Evolutionary conservation across 768 basidiomycete species (phyloP).

Genomic region (Auriscalpium vulgare): DNA sequence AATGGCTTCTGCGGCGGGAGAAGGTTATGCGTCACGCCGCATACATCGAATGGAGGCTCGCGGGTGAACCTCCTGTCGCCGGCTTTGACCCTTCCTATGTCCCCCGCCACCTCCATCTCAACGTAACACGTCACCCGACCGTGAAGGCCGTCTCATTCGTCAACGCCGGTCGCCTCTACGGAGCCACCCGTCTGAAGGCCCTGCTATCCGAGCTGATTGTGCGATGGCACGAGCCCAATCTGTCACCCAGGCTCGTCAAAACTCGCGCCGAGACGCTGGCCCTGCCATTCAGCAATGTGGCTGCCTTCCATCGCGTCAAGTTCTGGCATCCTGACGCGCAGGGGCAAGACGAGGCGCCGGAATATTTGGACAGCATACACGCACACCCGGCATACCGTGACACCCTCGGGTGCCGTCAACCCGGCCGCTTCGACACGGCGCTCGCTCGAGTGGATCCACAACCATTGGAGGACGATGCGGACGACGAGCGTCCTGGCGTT

Average conservation of each 20-base stretch:
- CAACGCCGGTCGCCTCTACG: background rate
- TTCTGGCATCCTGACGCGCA: background rate
- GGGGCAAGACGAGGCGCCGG: background rate
- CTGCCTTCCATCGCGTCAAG: background rate
- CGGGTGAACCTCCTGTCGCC: too few relatives aligned
- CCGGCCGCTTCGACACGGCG: background rate
- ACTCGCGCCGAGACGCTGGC: background rate
- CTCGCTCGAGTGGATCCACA: background rate
- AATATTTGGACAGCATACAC: background rate
- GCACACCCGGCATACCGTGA: background rate
- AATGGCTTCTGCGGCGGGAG: slow-evolving; percentile 17
- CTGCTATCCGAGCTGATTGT: background rate
- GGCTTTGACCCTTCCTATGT: background rate
- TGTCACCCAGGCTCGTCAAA: background rate
- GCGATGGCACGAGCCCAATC: background rate
- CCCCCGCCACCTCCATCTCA: background rate
- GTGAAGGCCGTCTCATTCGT: background rate
- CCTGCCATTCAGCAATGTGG: background rate
- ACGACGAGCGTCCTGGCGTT: background rate
- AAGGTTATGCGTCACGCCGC: slow-evolving; percentile 14
- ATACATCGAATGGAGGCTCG: slow-evolving; percentile 16
- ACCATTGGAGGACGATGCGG: too few relatives aligned
- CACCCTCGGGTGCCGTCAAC: background rate
- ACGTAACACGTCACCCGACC: background rate
- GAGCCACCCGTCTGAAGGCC: background rate